Base-by-base conservation (phyloP, 306 rosid genomes). In the Vigna hirtella region DNA sequence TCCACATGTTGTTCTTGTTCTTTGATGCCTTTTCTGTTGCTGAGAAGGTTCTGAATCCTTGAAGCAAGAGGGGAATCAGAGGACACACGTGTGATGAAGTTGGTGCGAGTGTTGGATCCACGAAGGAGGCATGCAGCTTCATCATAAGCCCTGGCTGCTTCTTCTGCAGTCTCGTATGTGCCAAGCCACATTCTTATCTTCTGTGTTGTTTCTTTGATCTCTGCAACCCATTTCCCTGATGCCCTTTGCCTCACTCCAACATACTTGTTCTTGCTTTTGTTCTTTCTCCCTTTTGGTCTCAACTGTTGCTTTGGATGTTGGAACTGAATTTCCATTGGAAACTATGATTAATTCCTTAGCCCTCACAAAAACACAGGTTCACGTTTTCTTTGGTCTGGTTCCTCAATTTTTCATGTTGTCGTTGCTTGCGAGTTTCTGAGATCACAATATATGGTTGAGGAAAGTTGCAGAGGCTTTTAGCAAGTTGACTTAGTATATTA, bases 131-230 rank as follows among this genome's bases (percentile, higher is more conserved):
- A 90, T 8, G 98, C 98, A 8, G 98, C 98, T 87, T 93, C 92
- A 16, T 93, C 98, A 9, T 93, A 93, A 7, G 98, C 93, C 28
- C 93, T 87, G 2, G 98, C 98, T 3, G 98, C 98, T 45, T 90
- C 96, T 59, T 93, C 98, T 1, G 97, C 97, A 1, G 96, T 90
- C 74, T 93, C 92, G 73, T 86, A 93, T 12, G 98, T 93, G 49
- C 98, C 98, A 30, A 93, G 93, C 98, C 98, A 93, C 95, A 93
- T 93, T 86, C 98, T 90, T 52, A 93, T 90, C 81, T 90, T 91
- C 30, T 90, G 93, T 4, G 90, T 90, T 5, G 98, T 91, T 83
- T 91, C 98, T 79, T 93, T 91, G 79, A 93, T 93, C 83, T 93
- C 98, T 12, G 98, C 98, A 13, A 93, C 98, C 96, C 97, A 93